Evolutionary conservation across 768 basidiomycete genomes (phyloP).

Genomic region (Suillus occidentalis): DNA sequence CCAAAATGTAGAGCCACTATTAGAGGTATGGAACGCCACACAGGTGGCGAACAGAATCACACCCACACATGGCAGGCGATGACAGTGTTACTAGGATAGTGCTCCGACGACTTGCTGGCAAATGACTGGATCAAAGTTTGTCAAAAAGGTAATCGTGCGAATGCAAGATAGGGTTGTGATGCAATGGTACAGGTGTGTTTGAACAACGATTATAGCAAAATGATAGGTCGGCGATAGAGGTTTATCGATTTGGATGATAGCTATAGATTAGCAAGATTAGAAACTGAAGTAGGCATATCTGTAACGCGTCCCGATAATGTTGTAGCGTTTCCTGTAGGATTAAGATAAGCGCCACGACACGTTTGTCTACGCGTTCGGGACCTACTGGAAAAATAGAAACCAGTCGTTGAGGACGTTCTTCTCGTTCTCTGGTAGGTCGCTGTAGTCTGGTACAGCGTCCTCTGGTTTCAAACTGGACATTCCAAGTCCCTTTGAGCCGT

Average conservation of each 20-base stretch:
- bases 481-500: constrained; percentile 86
- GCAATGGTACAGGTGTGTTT: not conserved
- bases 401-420: constrained; percentile 84
- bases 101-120: not conserved
- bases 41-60: not conserved
- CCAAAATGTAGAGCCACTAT: not conserved
- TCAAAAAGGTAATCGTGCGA: not conserved
- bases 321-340: constrained; percentile 73
- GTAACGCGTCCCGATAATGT: constrained; percentile 79
- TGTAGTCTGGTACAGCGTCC: constrained; percentile 89
- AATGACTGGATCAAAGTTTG: not conserved
- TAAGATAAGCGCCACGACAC: not conserved
- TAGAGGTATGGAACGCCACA: not conserved
- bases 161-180: not conserved
- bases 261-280: constrained; percentile 11
- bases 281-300: constrained; percentile 47
- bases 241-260: not conserved
- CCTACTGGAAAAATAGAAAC: constrained; percentile 84
- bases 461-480: constrained; percentile 84
- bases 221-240: not conserved
- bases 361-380: constrained; percentile 20
- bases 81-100: not conserved
- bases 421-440: constrained; percentile 67
- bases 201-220: constrained; percentile 1
- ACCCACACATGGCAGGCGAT: not conserved